These are phyloP conservation scores for Trichophyton simii DNA, from an alignment of 2,329 filamentous ascomycete species.

Conservation along the genomic window DNA sequence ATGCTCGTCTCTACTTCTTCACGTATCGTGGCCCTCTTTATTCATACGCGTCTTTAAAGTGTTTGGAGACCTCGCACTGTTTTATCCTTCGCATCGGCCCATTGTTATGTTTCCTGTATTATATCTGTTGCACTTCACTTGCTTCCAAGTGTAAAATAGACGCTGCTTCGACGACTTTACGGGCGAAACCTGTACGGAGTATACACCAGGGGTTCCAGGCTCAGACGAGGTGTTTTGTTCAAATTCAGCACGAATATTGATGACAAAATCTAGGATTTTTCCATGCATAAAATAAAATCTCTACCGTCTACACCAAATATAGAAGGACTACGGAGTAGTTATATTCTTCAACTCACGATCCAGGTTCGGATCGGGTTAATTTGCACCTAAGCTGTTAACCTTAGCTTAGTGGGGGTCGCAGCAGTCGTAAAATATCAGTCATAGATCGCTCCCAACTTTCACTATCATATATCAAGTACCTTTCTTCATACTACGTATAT, in stretches of 20 bases:
- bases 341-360: too few relatives aligned
- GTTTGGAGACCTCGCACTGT: not conserved
- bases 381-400: not conserved
- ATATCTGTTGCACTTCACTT: conserved; percentile 1
- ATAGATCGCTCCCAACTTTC: not conserved
- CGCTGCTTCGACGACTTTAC: not conserved
- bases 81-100: not conserved
- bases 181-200: not conserved
- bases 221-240: not conserved
- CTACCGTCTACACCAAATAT: too few relatives aligned
- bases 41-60: not conserved
- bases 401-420: not conserved
- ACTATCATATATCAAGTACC: not conserved
- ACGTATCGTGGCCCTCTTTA: not conserved
- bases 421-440: not conserved
- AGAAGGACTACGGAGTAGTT: too few relatives aligned
- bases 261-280: not conserved
- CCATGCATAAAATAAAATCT: too few relatives aligned
- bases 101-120: conserved; percentile 1
- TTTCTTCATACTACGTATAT: not conserved
- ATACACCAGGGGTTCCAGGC: not conserved
- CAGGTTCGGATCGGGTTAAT: not conserved
- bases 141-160: conserved; percentile 3
- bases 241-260: not conserved
- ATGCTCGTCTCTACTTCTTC: not conserved